Conservation (phyloP, 2,329 filamentous ascomycete species). For the Metarhizium album region DNA sequence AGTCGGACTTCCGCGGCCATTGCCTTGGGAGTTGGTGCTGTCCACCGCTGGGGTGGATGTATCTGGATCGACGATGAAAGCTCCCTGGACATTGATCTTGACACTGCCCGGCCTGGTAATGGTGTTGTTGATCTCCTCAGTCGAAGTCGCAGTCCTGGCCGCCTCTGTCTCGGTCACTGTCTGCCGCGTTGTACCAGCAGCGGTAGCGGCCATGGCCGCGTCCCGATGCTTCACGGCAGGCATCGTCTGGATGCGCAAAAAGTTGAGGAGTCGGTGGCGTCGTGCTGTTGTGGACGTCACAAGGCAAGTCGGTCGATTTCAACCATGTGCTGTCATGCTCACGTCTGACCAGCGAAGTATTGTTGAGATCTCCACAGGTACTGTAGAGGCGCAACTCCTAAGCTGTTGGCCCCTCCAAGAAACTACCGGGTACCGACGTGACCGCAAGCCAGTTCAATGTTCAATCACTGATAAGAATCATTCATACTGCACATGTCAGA, state of each 20-base stretch:
- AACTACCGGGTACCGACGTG: too few relatives aligned
- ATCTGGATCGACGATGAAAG: constrained; percentile 88
- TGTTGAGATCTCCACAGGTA: constrained; percentile 1
- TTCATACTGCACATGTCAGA: too few relatives aligned
- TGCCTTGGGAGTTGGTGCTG: constrained; percentile 18
- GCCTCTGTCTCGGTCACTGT: neutral
- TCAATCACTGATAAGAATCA: constrained; percentile 1
- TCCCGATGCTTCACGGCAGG: constrained; percentile 7
- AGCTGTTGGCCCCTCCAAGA: constrained; percentile 2
- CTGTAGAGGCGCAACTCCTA: constrained; percentile 7
- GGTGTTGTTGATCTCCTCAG: constrained; percentile 46
- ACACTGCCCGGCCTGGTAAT: constrained; percentile 59
- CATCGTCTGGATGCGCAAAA: constrained; percentile 6
- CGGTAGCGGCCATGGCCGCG: constrained; percentile 1
- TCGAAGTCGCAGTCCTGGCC: constrained; percentile 31
- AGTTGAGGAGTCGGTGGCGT: neutral
- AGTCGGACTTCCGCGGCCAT: constrained; percentile 36
- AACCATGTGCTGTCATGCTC: constrained; percentile 2
- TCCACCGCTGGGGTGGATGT: constrained; percentile 38
- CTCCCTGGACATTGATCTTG: constrained; percentile 92
- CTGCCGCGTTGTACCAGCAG: neutral
- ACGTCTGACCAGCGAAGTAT: neutral
- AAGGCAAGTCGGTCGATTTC: neutral
- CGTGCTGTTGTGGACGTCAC: neutral
- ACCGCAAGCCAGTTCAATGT: too few relatives aligned